Evolutionary conservation across 2,329 filamentous ascomycete genomes (phyloP).

Genomic region (Rhynchosporium agropyri): DNA sequence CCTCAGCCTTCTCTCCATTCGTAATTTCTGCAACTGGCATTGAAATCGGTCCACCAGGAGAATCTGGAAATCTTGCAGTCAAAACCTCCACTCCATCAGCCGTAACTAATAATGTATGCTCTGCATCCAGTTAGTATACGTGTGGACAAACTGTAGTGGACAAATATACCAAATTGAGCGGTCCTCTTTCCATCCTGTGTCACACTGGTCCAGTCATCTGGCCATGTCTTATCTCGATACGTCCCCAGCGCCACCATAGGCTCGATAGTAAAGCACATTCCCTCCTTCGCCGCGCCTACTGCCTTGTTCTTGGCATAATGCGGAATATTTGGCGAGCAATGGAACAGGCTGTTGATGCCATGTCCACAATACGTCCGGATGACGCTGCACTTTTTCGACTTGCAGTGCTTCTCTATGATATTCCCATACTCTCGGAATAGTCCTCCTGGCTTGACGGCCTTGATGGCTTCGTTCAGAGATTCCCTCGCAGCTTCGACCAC

Average conservation of each 20-base stretch:
- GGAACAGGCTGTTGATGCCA: constrained; percentile 91
- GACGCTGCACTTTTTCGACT: constrained; percentile 80
- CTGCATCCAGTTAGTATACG: constrained; percentile 45
- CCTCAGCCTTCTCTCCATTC: constrained; percentile 29
- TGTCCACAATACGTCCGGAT: constrained; percentile 97
- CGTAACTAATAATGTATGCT: constrained; percentile 83
- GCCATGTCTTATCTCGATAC: constrained; percentile 93
- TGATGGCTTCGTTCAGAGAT: constrained; percentile 87
- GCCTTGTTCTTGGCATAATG: constrained; percentile 99
- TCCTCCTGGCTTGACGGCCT: constrained; percentile 88
- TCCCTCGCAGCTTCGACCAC: constrained; percentile 90
- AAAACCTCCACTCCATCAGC: constrained; percentile 80
- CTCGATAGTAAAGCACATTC: constrained; percentile 99
- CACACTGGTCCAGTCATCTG: constrained; percentile 97
- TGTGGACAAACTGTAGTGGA: not conserved
- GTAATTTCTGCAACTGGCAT: constrained; percentile 49
- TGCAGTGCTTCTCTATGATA: constrained; percentile 93
- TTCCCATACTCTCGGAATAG: constrained; percentile 93
- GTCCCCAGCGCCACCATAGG: constrained; percentile 96
- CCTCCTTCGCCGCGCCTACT: constrained; percentile 87
- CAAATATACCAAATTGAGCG: constrained; percentile 80
- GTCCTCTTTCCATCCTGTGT: constrained; percentile 88
- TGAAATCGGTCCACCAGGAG: constrained; percentile 72
- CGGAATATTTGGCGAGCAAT: constrained; percentile 89
- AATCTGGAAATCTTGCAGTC: constrained; percentile 64